Conservation (phyloP, 768 basidiomycete species). For the Mycena indigotica region DNA sequence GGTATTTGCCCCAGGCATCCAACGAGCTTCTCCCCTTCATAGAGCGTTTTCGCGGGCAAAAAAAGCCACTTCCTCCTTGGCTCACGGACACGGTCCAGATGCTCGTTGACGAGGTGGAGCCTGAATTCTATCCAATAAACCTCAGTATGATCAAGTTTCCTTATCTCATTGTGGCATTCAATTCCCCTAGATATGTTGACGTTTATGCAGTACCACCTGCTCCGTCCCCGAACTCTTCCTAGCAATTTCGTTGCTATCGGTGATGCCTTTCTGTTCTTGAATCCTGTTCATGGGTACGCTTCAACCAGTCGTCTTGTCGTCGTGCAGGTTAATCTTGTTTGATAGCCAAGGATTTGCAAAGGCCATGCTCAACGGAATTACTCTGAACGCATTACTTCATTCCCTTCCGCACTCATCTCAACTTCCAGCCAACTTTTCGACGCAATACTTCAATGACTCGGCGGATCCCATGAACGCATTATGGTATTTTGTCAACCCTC, state of each 20-base stretch:
- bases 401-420: not conserved
- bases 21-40: slow-evolving; percentile 5
- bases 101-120: not conserved
- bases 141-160: slow-evolving; percentile 1
- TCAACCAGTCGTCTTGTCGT: not conserved
- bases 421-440: slow-evolving; percentile 9
- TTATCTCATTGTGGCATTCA: not conserved
- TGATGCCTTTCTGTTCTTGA: slow-evolving; percentile 22
- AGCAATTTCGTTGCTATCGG: slow-evolving; percentile 25
- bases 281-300: slow-evolving; percentile 25
- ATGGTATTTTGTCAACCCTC: slow-evolving; percentile 4
- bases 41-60: not conserved
- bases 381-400: slow-evolving; percentile 22
- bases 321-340: not conserved
- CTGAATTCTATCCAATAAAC: slow-evolving; percentile 7
- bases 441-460: slow-evolving; percentile 10
- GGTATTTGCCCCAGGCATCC: not conserved
- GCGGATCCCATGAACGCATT: slow-evolving; percentile 8
- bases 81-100: slow-evolving; percentile 7
- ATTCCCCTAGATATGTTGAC: not conserved
- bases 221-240: slow-evolving; percentile 14
- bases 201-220: slow-evolving; percentile 22
- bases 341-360: slow-evolving; percentile 27
- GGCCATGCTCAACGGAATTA: slow-evolving; percentile 23
- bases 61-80: not conserved